Percentiles rank a stretch among this genome's conserved stretches.
phyloP scores from a whole-genome alignment of 805 yeast species.

The Jamesozyma lodderae region DNA sequence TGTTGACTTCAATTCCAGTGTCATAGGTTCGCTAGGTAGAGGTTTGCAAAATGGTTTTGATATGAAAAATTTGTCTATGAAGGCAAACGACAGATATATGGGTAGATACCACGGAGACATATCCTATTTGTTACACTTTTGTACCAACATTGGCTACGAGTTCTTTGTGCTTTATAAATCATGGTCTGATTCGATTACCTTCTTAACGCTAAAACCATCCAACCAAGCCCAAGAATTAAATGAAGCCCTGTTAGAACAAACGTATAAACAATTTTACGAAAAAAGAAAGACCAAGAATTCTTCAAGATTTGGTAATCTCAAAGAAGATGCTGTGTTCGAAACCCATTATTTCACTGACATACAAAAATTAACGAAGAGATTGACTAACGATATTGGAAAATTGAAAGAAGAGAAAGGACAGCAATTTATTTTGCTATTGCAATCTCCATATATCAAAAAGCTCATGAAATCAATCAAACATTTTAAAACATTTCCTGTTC shows the following conservation, averaged over 20 bases:
- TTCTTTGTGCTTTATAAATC: conserved; percentile 59
- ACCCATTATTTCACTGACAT: conserved; percentile 45
- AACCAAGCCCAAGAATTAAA: conserved; percentile 44
- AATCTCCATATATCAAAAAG: conserved; percentile 52
- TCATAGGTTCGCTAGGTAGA: conserved; percentile 75
- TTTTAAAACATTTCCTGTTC: conserved; percentile 49
- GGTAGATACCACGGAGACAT: conserved; percentile 46
- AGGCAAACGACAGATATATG: conserved; percentile 46
- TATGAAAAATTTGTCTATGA: conserved; percentile 40
- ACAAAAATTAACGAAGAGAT: conserved; percentile 45
- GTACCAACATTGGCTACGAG: conserved; percentile 61
- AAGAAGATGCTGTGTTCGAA: conserved; percentile 45
- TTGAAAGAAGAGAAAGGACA: conserved; percentile 60
- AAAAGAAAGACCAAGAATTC: conserved; percentile 39
- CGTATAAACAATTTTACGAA: conserved; percentile 46
- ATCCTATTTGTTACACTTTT: conserved; percentile 58
- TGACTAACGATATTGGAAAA: conserved; percentile 46
- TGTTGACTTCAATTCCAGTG: conserved; percentile 57
- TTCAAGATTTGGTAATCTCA: conserved; percentile 44
- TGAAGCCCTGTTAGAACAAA: conserved; percentile 32
- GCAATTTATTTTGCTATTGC: conserved; percentile 57
- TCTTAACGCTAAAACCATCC: conserved; percentile 63
- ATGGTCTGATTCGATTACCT: conserved; percentile 42
- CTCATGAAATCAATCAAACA: conserved; percentile 40
- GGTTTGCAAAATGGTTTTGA: conserved; percentile 84